phyloP scores from a whole-genome alignment of 2,329 filamentous ascomycete species.

The Aspergillus melleus region DNA sequence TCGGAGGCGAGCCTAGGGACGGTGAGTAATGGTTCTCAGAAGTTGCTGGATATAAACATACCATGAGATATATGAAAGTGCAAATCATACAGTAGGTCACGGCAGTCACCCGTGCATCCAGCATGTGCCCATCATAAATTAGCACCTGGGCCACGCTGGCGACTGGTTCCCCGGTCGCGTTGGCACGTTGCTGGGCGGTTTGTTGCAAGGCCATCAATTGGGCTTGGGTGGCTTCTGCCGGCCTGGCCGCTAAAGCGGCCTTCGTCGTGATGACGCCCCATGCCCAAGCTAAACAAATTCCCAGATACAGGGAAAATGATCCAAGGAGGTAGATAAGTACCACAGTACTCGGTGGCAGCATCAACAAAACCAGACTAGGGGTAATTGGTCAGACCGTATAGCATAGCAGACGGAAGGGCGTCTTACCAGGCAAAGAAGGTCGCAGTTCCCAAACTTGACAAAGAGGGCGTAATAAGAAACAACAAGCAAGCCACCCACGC shows the following conservation, averaged over 20 bases:
- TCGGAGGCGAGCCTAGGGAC: slow-evolving; percentile 42
- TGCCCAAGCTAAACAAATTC: slow-evolving; percentile 51
- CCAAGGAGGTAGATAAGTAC: slow-evolving; percentile 49
- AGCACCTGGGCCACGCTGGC: slow-evolving; percentile 37
- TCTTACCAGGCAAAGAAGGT: slow-evolving; percentile 44
- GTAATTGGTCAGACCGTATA: neutral
- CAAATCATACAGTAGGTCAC: slow-evolving; percentile 40
- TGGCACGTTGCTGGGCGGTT: slow-evolving; percentile 32
- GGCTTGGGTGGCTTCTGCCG: slow-evolving; percentile 40
- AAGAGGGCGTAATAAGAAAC: slow-evolving; percentile 48
- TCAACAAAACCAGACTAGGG: slow-evolving; percentile 42
- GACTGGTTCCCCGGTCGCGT: slow-evolving; percentile 28
- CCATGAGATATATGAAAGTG: slow-evolving; percentile 47
- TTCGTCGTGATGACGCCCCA: slow-evolving; percentile 54
- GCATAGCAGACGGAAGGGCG: neutral
- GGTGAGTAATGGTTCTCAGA: neutral
- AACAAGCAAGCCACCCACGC: slow-evolving; percentile 49
- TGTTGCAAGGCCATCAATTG: slow-evolving; percentile 36
- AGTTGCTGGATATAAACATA: slow-evolving; percentile 9
- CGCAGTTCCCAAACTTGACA: slow-evolving; percentile 45
- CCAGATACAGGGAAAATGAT: slow-evolving; percentile 45
- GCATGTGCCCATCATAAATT: slow-evolving; percentile 48
- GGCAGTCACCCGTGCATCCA: slow-evolving; percentile 48
- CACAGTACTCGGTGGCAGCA: slow-evolving; percentile 49
- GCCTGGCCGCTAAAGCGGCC: slow-evolving; percentile 46